Conservation (phyloP, 148 eudicot genomes). For the Rhododendron henanense region DNA sequence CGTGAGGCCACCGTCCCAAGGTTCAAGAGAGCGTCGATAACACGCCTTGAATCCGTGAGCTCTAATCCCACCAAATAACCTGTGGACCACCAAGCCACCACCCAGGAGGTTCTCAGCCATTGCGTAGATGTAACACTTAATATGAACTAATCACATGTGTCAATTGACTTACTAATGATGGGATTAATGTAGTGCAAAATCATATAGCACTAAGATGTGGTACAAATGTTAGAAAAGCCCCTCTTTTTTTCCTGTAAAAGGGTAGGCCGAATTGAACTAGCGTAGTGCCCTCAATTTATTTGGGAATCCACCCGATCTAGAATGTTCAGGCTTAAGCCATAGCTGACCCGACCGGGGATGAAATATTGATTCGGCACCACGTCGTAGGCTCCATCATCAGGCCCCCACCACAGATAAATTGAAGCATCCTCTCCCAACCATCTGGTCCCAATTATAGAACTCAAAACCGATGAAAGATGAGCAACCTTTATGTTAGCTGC, state of each 20-base stretch:
- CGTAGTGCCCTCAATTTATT: background rate
- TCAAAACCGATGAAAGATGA: background rate
- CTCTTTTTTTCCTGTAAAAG: background rate
- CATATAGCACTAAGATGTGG: background rate
- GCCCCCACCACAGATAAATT: background rate
- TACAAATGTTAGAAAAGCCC: too few relatives aligned
- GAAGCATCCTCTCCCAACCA: background rate
- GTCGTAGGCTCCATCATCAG: too few relatives aligned
- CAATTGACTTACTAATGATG: background rate
- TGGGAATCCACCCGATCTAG: background rate
- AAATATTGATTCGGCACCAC: too few relatives aligned
- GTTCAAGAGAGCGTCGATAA: too few relatives aligned
- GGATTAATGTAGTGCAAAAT: background rate
- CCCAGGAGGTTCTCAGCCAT: background rate
- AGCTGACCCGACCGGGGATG: accelerated
- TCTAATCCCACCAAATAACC: too few relatives aligned
- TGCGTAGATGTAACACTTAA: background rate
- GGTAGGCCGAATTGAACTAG: background rate
- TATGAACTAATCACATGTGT: background rate
- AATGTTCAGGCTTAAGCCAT: background rate
- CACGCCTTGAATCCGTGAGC: too few relatives aligned
- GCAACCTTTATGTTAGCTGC: background rate
- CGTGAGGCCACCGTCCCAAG: too few relatives aligned
- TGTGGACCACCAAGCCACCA: too few relatives aligned
- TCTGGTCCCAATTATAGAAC: too few relatives aligned